Evolutionary conservation across 2,329 filamentous ascomycete genomes (phyloP).

Genomic region (Ceratocystis ficicola): DNA sequence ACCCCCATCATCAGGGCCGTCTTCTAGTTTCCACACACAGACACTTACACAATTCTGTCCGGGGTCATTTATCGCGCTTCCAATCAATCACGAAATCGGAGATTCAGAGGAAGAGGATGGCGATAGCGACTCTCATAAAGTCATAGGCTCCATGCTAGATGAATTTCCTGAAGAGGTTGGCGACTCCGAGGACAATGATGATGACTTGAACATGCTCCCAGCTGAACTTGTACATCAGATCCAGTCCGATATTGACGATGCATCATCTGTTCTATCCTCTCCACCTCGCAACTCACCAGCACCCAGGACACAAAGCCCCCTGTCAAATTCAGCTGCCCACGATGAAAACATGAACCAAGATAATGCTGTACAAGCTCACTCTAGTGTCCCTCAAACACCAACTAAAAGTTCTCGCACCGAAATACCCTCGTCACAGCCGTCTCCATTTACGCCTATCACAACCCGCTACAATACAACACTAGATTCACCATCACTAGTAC

Average conservation of each 20-base stretch:
- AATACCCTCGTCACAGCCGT: constrained; percentile 35
- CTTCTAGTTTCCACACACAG: constrained; percentile 32
- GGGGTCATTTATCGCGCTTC: constrained; percentile 4
- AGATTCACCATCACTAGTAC: constrained; percentile 34
- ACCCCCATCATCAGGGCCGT: neutral
- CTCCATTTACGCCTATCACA: constrained; percentile 31
- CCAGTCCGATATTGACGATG: neutral
- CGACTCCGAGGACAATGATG: constrained; percentile 11
- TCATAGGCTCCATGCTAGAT: too few species aligned
- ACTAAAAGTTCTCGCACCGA: constrained; percentile 30
- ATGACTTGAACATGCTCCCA: neutral
- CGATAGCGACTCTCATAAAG: constrained; percentile 1
- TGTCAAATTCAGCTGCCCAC: too few species aligned
- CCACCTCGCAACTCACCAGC: neutral
- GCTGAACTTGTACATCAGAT: constrained; percentile 23
- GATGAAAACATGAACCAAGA: neutral
- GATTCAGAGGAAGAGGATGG: constrained; percentile 33
- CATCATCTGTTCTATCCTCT: neutral
- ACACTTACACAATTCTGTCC: constrained; percentile 34
- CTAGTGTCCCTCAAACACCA: constrained; percentile 35
- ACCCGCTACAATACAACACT: constrained; percentile 31
- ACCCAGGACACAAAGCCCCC: neutral
- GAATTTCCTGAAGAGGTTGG: neutral
- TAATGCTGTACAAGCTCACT: neutral
- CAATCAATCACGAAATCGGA: constrained; percentile 25